Percentiles rank a stretch among this genome's conserved stretches.
These are phyloP conservation scores for Cymbopogon citratus DNA, from an alignment of 176 grass and related monocot species.

Conservation along the genomic window DNA sequence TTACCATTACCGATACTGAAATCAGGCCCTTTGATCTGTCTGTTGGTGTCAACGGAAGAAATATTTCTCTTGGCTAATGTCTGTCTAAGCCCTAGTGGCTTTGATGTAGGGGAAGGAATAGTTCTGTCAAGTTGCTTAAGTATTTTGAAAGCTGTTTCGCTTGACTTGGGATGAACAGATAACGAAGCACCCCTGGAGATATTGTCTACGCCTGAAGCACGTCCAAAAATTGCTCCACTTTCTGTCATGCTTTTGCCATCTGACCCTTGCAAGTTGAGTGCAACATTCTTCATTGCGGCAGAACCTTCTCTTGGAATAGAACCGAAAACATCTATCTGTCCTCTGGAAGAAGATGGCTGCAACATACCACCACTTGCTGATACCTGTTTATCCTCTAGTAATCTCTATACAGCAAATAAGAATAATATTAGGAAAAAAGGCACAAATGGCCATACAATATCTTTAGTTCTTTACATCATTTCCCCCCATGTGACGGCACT, in stretches of 20 bases:
- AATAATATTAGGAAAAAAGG: slow-evolving; percentile 19
- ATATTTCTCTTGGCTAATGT: slow-evolving; percentile 26
- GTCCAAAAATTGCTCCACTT: slow-evolving; percentile 1
- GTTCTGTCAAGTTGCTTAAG: slow-evolving; percentile 61
- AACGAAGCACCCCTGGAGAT: slow-evolving; percentile 6
- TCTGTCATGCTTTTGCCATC: slow-evolving; percentile 33
- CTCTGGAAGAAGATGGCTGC: slow-evolving; percentile 27
- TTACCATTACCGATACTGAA: slow-evolving; percentile 8
- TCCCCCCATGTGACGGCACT: background rate
- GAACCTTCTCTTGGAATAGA: slow-evolving; percentile 13
- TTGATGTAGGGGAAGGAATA: slow-evolving; percentile 44
- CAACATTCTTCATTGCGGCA: background rate
- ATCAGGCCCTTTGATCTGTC: slow-evolving; percentile 26
- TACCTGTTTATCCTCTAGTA: slow-evolving; percentile 23
- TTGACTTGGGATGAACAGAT: slow-evolving; percentile 68
- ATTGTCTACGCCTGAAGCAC: slow-evolving; percentile 24
- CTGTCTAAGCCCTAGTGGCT: slow-evolving; percentile 33
- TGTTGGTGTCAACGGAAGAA: slow-evolving; percentile 20
- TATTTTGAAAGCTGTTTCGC: slow-evolving; percentile 60
- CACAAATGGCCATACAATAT: background rate
- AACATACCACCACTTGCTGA: background rate
- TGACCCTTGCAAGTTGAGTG: slow-evolving; percentile 12
- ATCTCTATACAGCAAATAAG: slow-evolving; percentile 23
- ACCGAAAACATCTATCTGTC: slow-evolving; percentile 5
- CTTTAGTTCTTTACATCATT: background rate